A percentile compares a stretch with the other conserved stretches of the same genome.
Conservation (phyloP, 2,329 filamentous ascomycete species). For the Aspergillus phoenicis region DNA sequence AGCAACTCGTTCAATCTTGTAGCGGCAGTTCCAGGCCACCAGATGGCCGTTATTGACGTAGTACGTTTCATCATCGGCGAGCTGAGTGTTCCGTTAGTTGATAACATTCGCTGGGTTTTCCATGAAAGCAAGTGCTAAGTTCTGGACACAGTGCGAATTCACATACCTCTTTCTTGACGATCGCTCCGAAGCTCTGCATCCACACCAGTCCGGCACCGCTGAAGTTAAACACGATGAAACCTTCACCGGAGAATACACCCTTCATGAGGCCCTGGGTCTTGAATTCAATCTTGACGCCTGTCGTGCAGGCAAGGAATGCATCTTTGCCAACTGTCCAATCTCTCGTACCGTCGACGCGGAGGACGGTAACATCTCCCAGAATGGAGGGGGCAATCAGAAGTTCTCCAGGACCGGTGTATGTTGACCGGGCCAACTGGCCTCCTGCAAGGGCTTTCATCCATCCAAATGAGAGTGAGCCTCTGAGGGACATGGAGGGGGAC, state of each 20-base stretch:
- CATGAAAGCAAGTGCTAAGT: background rate
- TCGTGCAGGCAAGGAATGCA: conserved; percentile 80
- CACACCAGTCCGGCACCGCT: conserved; percentile 79
- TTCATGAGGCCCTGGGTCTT: conserved; percentile 82
- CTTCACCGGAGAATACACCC: conserved; percentile 91
- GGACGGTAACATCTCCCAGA: conserved; percentile 81
- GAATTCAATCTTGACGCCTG: conserved; percentile 82
- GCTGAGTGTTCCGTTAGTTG: conserved; percentile 20
- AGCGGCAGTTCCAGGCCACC: conserved; percentile 96
- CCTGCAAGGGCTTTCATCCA: conserved; percentile 88
- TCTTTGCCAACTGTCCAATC: conserved; percentile 85
- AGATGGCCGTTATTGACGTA: conserved; percentile 91
- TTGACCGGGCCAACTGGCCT: conserved; percentile 75
- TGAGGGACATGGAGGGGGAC: conserved; percentile 83
- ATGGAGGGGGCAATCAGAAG: conserved; percentile 77
- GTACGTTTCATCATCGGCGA: conserved; percentile 74
- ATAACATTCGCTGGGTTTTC: background rate
- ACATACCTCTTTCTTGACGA: conserved; percentile 89
- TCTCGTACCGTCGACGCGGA: conserved; percentile 68
- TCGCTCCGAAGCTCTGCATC: conserved; percentile 91
- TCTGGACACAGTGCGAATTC: background rate
- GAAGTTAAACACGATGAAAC: conserved; percentile 86
- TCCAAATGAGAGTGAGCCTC: conserved; percentile 80
- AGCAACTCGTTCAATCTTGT: conserved; percentile 83
- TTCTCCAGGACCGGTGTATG: conserved; percentile 87